Percentiles rank a stretch among this genome's conserved stretches.
Conservation (phyloP, 1,284 basidiomycete species). For the Leccinum fallax region DNA sequence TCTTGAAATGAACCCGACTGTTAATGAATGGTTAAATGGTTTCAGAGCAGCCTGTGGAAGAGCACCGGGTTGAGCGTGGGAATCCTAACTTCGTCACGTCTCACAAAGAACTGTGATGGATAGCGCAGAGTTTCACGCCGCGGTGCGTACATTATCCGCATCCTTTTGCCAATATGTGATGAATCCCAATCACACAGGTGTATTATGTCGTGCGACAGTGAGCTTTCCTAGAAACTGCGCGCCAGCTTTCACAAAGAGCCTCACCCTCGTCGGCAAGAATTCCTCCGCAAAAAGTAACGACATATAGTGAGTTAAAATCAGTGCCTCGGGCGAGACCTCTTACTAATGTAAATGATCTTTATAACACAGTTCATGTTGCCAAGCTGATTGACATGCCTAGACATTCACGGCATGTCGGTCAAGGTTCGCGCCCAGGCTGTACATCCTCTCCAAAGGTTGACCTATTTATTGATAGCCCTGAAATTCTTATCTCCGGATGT, state of each 20-base stretch:
- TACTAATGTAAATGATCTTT: not conserved
- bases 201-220: slow-evolving; percentile 62
- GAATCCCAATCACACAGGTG: slow-evolving; percentile 46
- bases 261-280: slow-evolving; percentile 39
- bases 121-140: slow-evolving; percentile 64
- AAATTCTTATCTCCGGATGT: slow-evolving; percentile 65
- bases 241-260: not conserved
- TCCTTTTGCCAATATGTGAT: not conserved
- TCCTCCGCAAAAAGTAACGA: slow-evolving; percentile 64
- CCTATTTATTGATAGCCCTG: slow-evolving; percentile 49
- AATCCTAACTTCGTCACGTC: too few species aligned
- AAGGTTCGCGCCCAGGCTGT: slow-evolving; percentile 52
- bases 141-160: slow-evolving; percentile 40
- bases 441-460: not conserved
- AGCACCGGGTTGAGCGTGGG: too few species aligned
- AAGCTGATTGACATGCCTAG: slow-evolving; percentile 82
- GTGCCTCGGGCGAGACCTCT: not conserved
- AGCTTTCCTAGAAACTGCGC: slow-evolving; percentile 3
- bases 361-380: slow-evolving; percentile 70
- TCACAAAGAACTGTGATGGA: slow-evolving; percentile 42
- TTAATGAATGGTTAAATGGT: too few species aligned
- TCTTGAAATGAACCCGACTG: too few species aligned
- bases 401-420: slow-evolving; percentile 83
- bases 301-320: slow-evolving; percentile 54
- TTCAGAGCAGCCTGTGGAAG: too few species aligned